phyloP scores from a whole-genome alignment of 768 basidiomycete species.

The Boletus eberwhitei region DNA sequence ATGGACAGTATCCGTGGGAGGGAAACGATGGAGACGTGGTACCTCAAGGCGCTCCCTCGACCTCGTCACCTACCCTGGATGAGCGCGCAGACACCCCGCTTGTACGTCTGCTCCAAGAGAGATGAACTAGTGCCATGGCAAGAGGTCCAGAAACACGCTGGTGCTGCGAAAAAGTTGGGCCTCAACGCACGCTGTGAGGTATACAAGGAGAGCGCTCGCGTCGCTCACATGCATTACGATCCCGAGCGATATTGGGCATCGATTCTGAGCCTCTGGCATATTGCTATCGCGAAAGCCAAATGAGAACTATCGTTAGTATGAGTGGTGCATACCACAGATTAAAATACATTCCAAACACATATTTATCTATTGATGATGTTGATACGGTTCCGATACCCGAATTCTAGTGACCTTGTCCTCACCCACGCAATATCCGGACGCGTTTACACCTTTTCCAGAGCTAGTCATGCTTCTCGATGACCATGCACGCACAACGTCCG shows the following conservation, averaged over 20 bases:
- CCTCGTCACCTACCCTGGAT: constrained; percentile 33
- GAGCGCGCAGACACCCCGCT: constrained; percentile 27
- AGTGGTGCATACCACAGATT: background rate
- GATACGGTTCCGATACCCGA: background rate
- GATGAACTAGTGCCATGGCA: constrained; percentile 31
- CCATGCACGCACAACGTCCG: background rate
- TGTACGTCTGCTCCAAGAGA: constrained; percentile 35
- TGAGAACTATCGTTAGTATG: background rate
- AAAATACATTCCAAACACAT: background rate
- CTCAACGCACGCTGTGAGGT: constrained; percentile 28
- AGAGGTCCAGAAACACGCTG: constrained; percentile 26
- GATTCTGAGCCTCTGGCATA: constrained; percentile 21
- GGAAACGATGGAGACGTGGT: constrained; percentile 4
- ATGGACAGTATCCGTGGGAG: constrained; percentile 14
- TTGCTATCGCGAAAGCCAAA: constrained; percentile 7
- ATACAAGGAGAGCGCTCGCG: constrained; percentile 36
- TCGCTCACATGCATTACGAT: constrained; percentile 30
- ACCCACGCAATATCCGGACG: background rate
- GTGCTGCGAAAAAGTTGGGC: constrained; percentile 22
- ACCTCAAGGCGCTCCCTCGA: constrained; percentile 13
- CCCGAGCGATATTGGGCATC: constrained; percentile 28
- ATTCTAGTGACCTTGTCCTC: background rate
- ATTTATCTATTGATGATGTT: background rate
- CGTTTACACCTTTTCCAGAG: background rate
- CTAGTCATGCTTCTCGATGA: background rate